These are phyloP conservation scores for Coniferiporia weirii DNA, from an alignment of 1,284 basidiomycete species.

Conservation along the genomic window DNA sequence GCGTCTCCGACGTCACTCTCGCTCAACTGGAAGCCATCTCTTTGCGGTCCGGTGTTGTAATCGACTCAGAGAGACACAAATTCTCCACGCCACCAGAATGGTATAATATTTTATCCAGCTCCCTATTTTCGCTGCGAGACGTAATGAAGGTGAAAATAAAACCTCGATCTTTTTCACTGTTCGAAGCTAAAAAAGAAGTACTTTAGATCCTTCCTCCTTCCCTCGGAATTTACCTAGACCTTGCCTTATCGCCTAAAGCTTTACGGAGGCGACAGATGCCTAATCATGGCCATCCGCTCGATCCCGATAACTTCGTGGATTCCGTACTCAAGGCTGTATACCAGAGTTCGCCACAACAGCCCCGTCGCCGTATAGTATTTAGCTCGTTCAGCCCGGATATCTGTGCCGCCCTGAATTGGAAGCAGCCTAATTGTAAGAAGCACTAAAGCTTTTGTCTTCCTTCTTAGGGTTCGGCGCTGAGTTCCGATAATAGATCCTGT, in stretches of 20 bases:
- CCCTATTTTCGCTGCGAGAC: slow-evolving; percentile 68
- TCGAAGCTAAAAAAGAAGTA: slow-evolving; percentile 14
- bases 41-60: slow-evolving; percentile 40
- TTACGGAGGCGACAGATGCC: slow-evolving; percentile 40
- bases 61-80: slow-evolving; percentile 28
- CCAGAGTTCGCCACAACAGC: slow-evolving; percentile 50
- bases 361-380: slow-evolving; percentile 75
- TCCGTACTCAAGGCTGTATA: slow-evolving; percentile 79
- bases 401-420: slow-evolving; percentile 93
- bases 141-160: slow-evolving; percentile 58
- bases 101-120: slow-evolving; percentile 45
- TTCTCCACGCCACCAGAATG: slow-evolving; percentile 47
- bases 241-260: slow-evolving; percentile 59
- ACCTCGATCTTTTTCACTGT: slow-evolving; percentile 21
- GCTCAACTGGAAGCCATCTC: slow-evolving; percentile 76
- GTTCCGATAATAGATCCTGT: slow-evolving; percentile 69
- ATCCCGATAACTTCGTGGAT: slow-evolving; percentile 81
- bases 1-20: slow-evolving; percentile 79
- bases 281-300: slow-evolving; percentile 41
- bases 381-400: slow-evolving; percentile 85
- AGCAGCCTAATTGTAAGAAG: slow-evolving; percentile 91
- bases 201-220: slow-evolving; percentile 63
- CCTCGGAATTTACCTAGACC: slow-evolving; percentile 75
- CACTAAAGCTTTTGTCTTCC: slow-evolving; percentile 15
- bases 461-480: background rate